Evolutionary conservation across 257 asterid genomes (phyloP).

Genomic region (Rauvolfia tetraphylla): DNA sequence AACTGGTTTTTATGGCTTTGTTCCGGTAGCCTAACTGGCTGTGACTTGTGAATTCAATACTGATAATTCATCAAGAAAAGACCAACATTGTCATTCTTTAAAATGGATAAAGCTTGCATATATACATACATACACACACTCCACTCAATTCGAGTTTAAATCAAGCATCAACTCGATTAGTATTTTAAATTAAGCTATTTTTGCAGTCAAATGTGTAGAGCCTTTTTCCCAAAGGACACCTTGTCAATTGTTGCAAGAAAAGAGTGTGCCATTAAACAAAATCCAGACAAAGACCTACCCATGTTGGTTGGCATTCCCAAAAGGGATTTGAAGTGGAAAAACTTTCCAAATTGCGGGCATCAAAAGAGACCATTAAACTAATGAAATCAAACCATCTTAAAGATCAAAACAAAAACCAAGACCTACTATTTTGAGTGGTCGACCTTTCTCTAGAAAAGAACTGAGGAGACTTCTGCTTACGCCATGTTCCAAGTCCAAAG

Average conservation of each 20-base stretch:
- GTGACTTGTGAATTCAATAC: neutral
- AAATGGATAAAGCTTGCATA: neutral
- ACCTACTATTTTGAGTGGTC: neutral
- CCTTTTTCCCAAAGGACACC: constrained; percentile 5
- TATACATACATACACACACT: too few species aligned
- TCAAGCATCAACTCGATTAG: too few species aligned
- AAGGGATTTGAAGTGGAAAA: constrained; percentile 7
- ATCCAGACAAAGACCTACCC: constrained; percentile 1
- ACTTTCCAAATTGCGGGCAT: neutral
- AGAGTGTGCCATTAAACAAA: neutral
- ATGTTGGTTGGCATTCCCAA: constrained; percentile 1
- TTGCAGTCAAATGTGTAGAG: neutral
- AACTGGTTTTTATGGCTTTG: neutral
- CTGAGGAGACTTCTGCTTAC: constrained; percentile 17
- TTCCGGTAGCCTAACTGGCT: neutral
- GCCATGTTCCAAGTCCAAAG: constrained; percentile 16
- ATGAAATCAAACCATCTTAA: neutral
- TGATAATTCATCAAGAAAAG: neutral
- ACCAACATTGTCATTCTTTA: neutral
- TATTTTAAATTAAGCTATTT: too few species aligned
- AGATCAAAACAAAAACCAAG: neutral
- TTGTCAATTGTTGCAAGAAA: neutral
- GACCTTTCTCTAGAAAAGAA: neutral
- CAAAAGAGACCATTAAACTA: constrained; percentile 1
- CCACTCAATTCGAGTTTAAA: too few species aligned